Conservation (phyloP, 352 stramenopile genomes). For the Elongisporangium anandrum region DNA sequence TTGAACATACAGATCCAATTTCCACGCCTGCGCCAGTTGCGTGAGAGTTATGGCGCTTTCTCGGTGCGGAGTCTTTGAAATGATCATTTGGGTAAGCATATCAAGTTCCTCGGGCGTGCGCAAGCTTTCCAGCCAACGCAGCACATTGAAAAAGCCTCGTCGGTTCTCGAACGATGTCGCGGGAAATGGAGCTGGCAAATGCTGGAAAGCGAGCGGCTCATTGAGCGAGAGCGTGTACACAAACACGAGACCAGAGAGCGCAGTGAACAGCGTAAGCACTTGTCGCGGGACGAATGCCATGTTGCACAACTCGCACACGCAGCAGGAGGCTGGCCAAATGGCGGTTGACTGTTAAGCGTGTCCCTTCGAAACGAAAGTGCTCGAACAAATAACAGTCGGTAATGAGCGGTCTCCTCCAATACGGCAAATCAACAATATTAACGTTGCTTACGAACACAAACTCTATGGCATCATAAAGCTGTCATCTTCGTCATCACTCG, state of each 20-base stretch:
- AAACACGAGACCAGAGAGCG: conserved; percentile 6
- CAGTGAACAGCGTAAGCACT: no score
- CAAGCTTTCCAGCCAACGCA: conserved; percentile 56
- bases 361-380: no score
- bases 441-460: no score
- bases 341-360: no score
- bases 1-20: conserved; percentile 24
- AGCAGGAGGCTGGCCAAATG: no score
- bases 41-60: not conserved
- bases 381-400: no score
- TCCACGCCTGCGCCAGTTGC: conserved; percentile 12
- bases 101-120: conserved; percentile 30
- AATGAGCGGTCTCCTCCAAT: no score
- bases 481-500: no score
- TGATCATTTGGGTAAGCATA: conserved; percentile 16
- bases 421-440: no score
- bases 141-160: conserved; percentile 38
- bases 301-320: no score
- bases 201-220: conserved; percentile 29
- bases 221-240: conserved; percentile 21
- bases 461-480: no score
- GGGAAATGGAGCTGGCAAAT: conserved; percentile 19
- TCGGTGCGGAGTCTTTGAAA: not conserved
- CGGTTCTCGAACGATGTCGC: conserved; percentile 26
- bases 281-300: no score